Base-by-base conservation (phyloP, 805 yeast species). In the Alloascoidea hylecoeti region DNA sequence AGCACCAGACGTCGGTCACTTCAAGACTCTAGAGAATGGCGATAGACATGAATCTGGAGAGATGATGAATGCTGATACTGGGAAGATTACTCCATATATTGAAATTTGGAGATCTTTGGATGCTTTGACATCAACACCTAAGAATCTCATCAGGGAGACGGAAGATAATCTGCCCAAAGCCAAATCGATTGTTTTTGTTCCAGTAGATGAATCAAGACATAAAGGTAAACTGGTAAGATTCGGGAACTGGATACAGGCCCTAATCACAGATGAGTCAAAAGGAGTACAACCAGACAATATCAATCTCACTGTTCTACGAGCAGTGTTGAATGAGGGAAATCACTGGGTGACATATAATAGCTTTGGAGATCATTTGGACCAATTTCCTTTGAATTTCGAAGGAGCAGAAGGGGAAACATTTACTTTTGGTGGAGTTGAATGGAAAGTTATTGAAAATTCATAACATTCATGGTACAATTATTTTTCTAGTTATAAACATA, bases 81-180 rank as follows among this genome's bases (percentile, higher is more conserved):
- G 66, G 0, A 44, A 46, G n/a, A 45, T 52, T 3, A 66, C 64
- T 39, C 57, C 57, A 6, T 74, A 71, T 42, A 53, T 67, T 28
- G 80, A 74, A 50, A 58, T 68, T 17, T 74, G 81, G 81, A 50
- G 68, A 45, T 59, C 68, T 15, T 45, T 72, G 19, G 66, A 68
- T 45, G 63, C 70, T 1, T 38, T 46, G n/a, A 39, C 45, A 6
- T 47, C 58, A 23, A 41, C 59, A 1, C 61, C 65, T 2, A 35
- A 34, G 3, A 23, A 34, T 19, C 33, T 18, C 15, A 32, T 15
- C 38, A 35, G 4, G 17, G 14, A 5, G 38, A 35, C 13, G 36
- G 37, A 3, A 23, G 14, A 12, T 36, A 28, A 5, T 23, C 30
- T 23, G 9, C 13, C 9, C n/a, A 9, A 9, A 23, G 9, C 13